phyloP scores from a whole-genome alignment of 179 eudicot species.

The Beta corolliflora region DNA sequence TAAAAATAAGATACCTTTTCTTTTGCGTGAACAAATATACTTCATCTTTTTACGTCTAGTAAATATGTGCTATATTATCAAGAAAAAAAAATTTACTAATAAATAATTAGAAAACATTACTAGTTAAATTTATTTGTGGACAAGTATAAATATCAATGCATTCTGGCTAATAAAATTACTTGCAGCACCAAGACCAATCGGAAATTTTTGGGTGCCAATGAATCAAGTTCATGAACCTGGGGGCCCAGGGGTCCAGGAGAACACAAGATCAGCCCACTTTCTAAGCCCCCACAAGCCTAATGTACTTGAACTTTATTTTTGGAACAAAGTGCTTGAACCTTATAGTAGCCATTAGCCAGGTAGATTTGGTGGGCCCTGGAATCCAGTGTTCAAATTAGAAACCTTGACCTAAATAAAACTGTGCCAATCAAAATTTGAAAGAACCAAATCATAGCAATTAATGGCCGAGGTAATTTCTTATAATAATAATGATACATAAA shows the following conservation, averaged over 20 bases:
- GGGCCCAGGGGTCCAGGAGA: not conserved
- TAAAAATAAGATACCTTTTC: too few relatives aligned
- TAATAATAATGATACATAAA: not conserved
- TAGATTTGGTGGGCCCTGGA: constrained; percentile 8
- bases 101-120: too few relatives aligned
- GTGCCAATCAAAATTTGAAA: not conserved
- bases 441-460: not conserved
- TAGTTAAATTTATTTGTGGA: too few relatives aligned
- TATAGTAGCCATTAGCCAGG: not conserved
- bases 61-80: too few relatives aligned
- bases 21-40: too few relatives aligned
- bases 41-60: too few relatives aligned
- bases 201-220: too few relatives aligned
- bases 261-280: constrained; percentile 2
- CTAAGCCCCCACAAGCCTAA: not conserved
- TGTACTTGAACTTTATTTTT: not conserved
- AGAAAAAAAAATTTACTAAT: too few relatives aligned
- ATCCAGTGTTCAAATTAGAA: not conserved
- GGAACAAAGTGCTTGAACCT: not conserved
- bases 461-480: not conserved
- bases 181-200: too few relatives aligned
- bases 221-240: not conserved
- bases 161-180: too few relatives aligned
- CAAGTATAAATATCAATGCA: too few relatives aligned
- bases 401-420: not conserved